Base-by-base conservation (phyloP, 345 rosid species). In the Reutealis trisperma region DNA sequence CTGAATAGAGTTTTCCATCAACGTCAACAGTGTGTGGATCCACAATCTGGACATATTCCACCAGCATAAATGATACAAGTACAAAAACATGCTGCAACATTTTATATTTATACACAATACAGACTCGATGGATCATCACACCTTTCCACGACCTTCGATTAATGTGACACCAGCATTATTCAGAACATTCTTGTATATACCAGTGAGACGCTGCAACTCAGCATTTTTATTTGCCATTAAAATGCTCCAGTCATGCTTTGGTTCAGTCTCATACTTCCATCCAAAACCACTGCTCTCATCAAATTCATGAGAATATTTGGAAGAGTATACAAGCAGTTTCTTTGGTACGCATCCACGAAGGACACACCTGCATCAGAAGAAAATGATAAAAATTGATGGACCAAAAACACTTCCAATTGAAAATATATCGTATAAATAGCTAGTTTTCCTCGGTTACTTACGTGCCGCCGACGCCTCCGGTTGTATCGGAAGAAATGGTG, bases 271-370 rank as follows among this genome's bases (percentile, higher is more conserved):
- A 77, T 90, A 90, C 37, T 82, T 87, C 98, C 99, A 93, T 69
- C 99, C 99, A 84, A 88, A 95, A 24, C 99, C 99, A 60, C 73
- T 75, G 83, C 99, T 93, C 80, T 95, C 98, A 62, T 95, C 99
- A 75, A 93, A 93, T 79, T 95, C 99, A 74, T 95, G 98, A 80
- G 85, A 74, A 78, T 84, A 95, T 83, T 93, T 95, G 41, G 99
- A 95, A 21, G 97, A 86, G 34, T 91, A 95, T 44, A 95, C 99
- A 44, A 95, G 88, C 67, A 95, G 73, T 77, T 95, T 95, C 91
- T 95, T 93, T n/a, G 99, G 99, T 18, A 95, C 94, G 77, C 99
- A 95, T 79, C 99, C 98, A 69, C 99, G 90, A n/a, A 95, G 89
- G 0, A 95, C 97, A 84, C 99, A 95, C 70, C 97, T 93, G 84